Evolutionary conservation across 495 filamentous ascomycete genomes (phyloP).

Genomic region (Parmelia sp.): DNA sequence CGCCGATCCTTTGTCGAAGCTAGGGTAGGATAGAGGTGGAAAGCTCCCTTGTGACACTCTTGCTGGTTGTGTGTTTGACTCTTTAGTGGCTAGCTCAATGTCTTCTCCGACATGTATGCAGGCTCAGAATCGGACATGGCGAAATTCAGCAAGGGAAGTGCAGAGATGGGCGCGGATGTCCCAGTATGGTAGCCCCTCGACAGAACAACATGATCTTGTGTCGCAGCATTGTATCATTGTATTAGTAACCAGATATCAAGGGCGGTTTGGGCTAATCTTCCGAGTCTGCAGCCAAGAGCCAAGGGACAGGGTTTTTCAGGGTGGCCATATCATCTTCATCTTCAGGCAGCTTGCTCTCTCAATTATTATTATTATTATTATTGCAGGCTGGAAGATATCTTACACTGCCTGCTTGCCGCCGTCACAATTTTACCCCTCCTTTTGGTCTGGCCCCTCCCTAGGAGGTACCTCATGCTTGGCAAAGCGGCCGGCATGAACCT

Average conservation of each 20-base stretch:
- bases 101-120: background rate
- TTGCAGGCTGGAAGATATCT: background rate
- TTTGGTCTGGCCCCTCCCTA: background rate
- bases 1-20: background rate
- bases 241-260: background rate
- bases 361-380: too few relatives aligned
- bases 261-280: background rate
- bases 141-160: background rate
- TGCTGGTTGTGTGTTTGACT: background rate
- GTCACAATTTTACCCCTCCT: background rate
- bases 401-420: background rate
- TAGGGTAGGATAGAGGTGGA: background rate
- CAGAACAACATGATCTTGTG: background rate
- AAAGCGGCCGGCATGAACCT: constrained; percentile 5
- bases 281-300: background rate
- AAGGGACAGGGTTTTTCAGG: background rate
- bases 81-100: background rate
- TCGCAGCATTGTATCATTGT: background rate
- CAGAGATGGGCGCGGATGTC: background rate
- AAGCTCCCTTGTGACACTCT: background rate
- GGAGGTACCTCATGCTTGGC: too few relatives aligned
- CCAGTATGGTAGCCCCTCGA: background rate
- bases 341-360: background rate
- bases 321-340: constrained; percentile 5
- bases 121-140: too few relatives aligned